Base-by-base conservation (phyloP, 805 yeast species). In the Pichia ethanolica region DNA sequence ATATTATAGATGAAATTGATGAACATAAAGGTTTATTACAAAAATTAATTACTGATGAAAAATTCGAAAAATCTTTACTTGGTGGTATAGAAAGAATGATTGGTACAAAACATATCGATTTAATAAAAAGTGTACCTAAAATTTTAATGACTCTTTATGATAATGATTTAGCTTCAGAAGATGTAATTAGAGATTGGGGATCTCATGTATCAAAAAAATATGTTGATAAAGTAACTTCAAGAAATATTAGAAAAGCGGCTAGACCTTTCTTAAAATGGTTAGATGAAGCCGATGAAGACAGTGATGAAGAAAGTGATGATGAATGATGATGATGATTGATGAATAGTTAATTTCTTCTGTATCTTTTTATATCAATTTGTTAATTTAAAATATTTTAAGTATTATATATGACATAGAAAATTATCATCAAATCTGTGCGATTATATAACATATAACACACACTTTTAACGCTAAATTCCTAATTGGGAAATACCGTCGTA, bases 61-160 rank as follows among this genome's bases (percentile, higher is more conserved):
- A 79, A 46, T 88, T 81, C 62, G 97, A 93, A 71, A 85, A 81
- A 71, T 88, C 96, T 10, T 80, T 93, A 59, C 75, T 93, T 53
- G 99, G 99, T 60, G 99, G 99, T 55, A 75, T 93, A 58, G 99
- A 93, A 74, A 84, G 98, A 66, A 81, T 87, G 65, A 71, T 91
- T 56, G 98, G 98, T 53, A 69, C 86, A 52, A 86, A 83, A 62
- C 81, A 86, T 59, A 86, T 85, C 39, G 71, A 61, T 4, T 74
- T 89, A 59, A 80, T 89, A 60, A 77, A 84, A 49, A 60, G 71
- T 46, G 77, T 91, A 48, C 93, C 98, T 56, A 89, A 87, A 68
- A 81, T 93, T 55, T 74, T 93, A 60, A 79, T 87, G 70, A 75
- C 79, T 62, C 71, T 89, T 44, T 93, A 93, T 71, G 89, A 90